Base-by-base conservation (phyloP, 345 rosid species). In the Aquilaria malaccensis region DNA sequence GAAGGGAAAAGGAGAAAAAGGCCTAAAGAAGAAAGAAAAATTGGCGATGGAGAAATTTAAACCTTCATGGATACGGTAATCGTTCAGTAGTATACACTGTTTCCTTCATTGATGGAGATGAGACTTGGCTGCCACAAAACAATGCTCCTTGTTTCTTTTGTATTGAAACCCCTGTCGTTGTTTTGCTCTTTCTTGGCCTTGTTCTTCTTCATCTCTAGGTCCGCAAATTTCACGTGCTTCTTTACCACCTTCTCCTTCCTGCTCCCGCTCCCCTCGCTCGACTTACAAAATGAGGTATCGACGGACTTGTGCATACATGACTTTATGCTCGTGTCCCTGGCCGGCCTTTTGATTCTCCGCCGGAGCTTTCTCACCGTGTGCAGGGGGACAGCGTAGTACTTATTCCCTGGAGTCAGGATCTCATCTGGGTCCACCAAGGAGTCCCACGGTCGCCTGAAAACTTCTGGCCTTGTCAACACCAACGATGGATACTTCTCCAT, bases 391-490 rank as follows among this genome's bases (percentile, higher is more conserved):
- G 72, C 57, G 1, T 64, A 70, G 72, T 67, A 64, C 52, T 69
- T 73, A 66, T 69, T 59, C 13, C 84, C 85, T 1, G 72, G 83
- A 13, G 31, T n/a, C 13, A 80, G 79, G 59, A 76, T 74, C 61
- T 76, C 70, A 43, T 76, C 71, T 3, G 76, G 76, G 62, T 71
- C 47, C 15, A 78, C 72, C 46, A 83, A 59, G 0, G 81, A 70
- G 30, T 80, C 71, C 83, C 89, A 77, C 1, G 84, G 82, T 45
- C 60, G 65, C 58, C 65, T 32, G 65, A 84, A 84, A 48, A 81
- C 76, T 33, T 79, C 82, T 0, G 84, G 89, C 70, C 76, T 71
- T 12, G 81, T 76, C 32, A 81, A 53, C 9, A 54, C 47, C 32
- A 12, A 69, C 31, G 73, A 41, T 0, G 86, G 86, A 63, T 77